Evolutionary conservation across 2,329 filamentous ascomycete species (phyloP), one percentile per base, ranked within the genome.

Genomic region (Malbranchea cinnamomea): DNA sequence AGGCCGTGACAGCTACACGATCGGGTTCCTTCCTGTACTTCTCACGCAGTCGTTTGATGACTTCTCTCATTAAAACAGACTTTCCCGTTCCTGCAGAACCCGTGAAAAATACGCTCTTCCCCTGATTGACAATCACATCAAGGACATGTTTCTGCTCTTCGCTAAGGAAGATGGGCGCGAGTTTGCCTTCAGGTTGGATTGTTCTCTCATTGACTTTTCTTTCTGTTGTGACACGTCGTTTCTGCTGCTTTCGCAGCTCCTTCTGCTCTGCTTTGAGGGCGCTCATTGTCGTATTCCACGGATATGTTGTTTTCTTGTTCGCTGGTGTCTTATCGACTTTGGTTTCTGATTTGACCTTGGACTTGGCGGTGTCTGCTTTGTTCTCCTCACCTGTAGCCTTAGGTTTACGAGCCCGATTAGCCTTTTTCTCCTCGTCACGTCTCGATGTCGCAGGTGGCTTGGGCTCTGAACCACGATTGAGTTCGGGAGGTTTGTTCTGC

Each of bases 41-140:
- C 38, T 71, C 71, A 36, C 78, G 79, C 29, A 98, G 51, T 3
- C 79, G 73, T 4, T 69, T 60, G 43, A 98, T 95, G 37, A 95
- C 93, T 40, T 91, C 75, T 39, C 85, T 72, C 68, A 98, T 83
- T 34, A 98, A 59, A 3, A 98, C 87, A 1, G 89, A 98, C 62
- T 98, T 98, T 53, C 89, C 89, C 4, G 89, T 94, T 64, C 73
- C 84, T 34, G 89, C 89, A 35, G 89, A 92, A 43, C 89, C 89
- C 1, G 89, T 98, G 53, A 98, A 98, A 61, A 98, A 98, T 2
- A 94, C 85, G 44, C 87, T 95, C 52, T 84, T 78, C 35, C 70
- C 70, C 39, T 80, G 62, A 13, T 89, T 70, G 5, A 83, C 68
- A 6, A 98, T 87, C 12, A 94, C 62, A 26, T 83, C 74, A 34